Conservation (phyloP, 768 basidiomycete species). For the Filobasidium wieringae region DNA sequence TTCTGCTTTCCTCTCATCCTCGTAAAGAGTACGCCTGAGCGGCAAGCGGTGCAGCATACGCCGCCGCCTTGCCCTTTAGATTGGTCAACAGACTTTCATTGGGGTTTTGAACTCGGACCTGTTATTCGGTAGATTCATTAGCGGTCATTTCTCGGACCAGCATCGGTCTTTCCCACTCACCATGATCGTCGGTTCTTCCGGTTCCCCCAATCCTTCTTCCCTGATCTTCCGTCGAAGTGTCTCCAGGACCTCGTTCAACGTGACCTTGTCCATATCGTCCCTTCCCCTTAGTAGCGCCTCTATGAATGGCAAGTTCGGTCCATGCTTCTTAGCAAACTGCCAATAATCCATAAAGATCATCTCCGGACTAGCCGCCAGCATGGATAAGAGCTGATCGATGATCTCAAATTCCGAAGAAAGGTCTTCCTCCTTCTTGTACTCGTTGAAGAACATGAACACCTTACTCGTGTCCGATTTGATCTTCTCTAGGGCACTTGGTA, state of each 20-base stretch:
- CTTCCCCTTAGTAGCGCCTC: slow-evolving; percentile 80
- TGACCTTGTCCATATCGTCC: slow-evolving; percentile 79
- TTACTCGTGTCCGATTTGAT: slow-evolving; percentile 70
- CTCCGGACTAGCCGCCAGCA: slow-evolving; percentile 75
- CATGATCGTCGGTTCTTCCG: slow-evolving; percentile 38
- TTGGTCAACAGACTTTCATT: slow-evolving; percentile 8
- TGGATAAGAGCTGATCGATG: slow-evolving; percentile 64
- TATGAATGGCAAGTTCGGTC: slow-evolving; percentile 81
- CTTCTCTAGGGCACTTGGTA: slow-evolving; percentile 71
- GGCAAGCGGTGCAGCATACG: background rate
- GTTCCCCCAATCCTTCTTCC: slow-evolving; percentile 50
- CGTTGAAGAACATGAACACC: slow-evolving; percentile 67
- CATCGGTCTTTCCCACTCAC: slow-evolving; percentile 14
- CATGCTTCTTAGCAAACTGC: slow-evolving; percentile 82
- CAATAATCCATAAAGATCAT: slow-evolving; percentile 88
- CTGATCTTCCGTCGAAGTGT: slow-evolving; percentile 83
- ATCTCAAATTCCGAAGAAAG: slow-evolving; percentile 75
- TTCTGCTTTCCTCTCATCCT: too few relatives aligned
- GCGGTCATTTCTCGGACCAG: background rate
- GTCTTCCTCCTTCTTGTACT: slow-evolving; percentile 59
- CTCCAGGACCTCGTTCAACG: slow-evolving; percentile 82
- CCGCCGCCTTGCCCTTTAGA: slow-evolving; percentile 5
- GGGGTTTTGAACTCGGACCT: slow-evolving; percentile 8
- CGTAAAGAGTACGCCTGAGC: background rate
- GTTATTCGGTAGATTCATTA: background rate